A percentile compares a stretch with the other conserved stretches of the same genome.
phyloP scores from a whole-genome alignment of 164 flowering plant genomes.

The Brasenia schreberi region DNA sequence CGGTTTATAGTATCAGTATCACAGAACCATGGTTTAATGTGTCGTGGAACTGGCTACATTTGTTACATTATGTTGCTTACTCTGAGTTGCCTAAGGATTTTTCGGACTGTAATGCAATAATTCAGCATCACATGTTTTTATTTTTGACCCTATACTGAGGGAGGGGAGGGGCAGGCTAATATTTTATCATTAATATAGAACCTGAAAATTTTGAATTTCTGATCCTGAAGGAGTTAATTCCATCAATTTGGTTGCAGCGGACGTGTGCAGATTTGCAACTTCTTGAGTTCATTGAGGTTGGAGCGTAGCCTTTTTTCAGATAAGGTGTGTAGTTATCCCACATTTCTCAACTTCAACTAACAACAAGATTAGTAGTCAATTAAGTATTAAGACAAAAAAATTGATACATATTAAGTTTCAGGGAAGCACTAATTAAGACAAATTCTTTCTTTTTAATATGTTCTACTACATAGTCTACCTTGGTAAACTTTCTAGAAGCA shows the following conservation, averaged over 20 bases:
- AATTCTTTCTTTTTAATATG: not conserved
- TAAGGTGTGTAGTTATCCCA: constrained; percentile 40
- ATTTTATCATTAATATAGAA: too few species aligned
- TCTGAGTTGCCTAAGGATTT: too few species aligned
- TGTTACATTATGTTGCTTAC: too few species aligned
- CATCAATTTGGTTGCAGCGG: constrained; percentile 48
- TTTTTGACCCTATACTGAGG: not conserved
- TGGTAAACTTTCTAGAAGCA: not conserved
- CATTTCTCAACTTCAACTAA: not conserved
- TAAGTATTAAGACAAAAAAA: too few species aligned
- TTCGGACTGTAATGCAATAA: too few species aligned
- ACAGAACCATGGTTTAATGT: too few species aligned
- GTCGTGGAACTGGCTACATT: too few species aligned
- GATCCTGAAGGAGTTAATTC: not conserved
- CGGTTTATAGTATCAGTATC: too few species aligned
- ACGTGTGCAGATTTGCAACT: constrained; percentile 36
- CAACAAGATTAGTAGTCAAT: not conserved
- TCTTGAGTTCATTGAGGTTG: constrained; percentile 48
- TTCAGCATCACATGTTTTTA: not conserved
- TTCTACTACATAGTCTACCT: not conserved
- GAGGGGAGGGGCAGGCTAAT: too few species aligned
- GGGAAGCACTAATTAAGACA: not conserved
- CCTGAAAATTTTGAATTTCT: too few species aligned
- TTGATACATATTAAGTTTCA: too few species aligned
- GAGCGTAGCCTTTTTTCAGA: constrained; percentile 44